phyloP scores from a whole-genome alignment of 2,329 filamentous ascomycete genomes.

The Fusarium sororula region DNA sequence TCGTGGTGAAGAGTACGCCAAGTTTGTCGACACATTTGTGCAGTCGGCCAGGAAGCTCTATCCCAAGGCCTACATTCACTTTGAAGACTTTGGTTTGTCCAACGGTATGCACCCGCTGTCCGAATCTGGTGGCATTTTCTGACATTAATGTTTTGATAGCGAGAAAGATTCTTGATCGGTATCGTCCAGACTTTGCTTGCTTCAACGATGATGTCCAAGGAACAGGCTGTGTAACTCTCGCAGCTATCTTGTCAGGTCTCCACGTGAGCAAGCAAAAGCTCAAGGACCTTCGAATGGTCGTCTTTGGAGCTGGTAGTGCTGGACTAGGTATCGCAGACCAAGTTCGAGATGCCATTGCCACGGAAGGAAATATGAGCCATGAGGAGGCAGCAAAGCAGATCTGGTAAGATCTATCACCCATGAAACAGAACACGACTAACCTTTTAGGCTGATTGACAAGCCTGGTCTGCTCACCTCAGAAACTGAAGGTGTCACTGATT shows the following conservation, averaged over 20 bases:
- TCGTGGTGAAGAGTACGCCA: conserved; percentile 77
- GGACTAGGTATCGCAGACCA: conserved; percentile 89
- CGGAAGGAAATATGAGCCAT: conserved; percentile 71
- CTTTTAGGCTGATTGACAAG: conserved; percentile 79
- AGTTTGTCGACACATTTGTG: conserved; percentile 81
- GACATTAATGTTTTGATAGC: conserved; percentile 52
- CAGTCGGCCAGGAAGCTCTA: conserved; percentile 72
- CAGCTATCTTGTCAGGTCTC: conserved; percentile 80
- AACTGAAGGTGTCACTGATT: conserved; percentile 66
- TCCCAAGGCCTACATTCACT: conserved; percentile 85
- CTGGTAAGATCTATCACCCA: conserved; percentile 61
- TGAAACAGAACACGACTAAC: not conserved
- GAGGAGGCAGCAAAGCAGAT: conserved; percentile 84
- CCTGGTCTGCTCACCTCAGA: conserved; percentile 76
- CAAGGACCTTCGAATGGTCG: conserved; percentile 73
- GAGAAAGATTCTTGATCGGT: conserved; percentile 78
- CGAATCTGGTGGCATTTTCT: not conserved
- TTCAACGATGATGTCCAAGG: conserved; percentile 95
- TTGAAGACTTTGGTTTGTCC: conserved; percentile 84
- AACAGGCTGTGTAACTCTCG: conserved; percentile 86
- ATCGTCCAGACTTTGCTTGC: conserved; percentile 77
- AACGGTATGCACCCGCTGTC: conserved; percentile 62
- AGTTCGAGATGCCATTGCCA: conserved; percentile 79
- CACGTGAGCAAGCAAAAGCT: conserved; percentile 74
- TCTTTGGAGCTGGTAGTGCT: conserved; percentile 84